Evolutionary conservation across 345 rosid genomes (phyloP), one percentile per base, ranked within the genome.

Genomic region (Gossypium herbaceum): DNA sequence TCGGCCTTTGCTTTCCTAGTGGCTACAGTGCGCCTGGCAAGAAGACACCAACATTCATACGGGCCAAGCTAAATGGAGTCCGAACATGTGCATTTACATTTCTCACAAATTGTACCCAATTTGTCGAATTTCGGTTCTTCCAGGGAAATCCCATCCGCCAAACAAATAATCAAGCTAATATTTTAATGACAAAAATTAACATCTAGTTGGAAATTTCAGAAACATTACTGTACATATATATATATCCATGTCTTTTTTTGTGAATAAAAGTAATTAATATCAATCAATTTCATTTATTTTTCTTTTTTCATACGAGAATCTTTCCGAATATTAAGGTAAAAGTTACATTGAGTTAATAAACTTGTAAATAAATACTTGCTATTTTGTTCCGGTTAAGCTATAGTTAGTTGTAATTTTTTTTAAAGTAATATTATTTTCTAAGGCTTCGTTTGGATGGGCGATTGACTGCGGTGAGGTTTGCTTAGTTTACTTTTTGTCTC

Each of bases 1-100:
- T 73, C 82, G 1, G 57, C 55, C 27, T 25, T 68, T 48, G 72
- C 72, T 50, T 68, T 68, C 58, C 12, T 68, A 25, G 58, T 25
- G 2, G 11, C 15, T 25, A 9, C 43, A 2, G 16, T 68, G 43
- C 72, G 72, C 12, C 11, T 50, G 22, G 58, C 12, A 16, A 48
- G 56, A 47, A 68, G 71, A 55, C 71, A 68, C 71, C n/a, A 48
- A 12, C 56, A 24, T 68, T 68, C 54, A 24, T 68, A 22, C 19
- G n/a, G 56, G 56, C 56, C 55, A 68, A 68, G 56, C 5, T 68
- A 47, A 24, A 24, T 24, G 56, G 41, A 22, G 24, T 47, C 29
- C 41, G 41, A 24, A 16, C 58, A 51, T 15, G 43, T 20, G 8
- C 56, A 25, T 16, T 3, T 25, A 15, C 19, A 24, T 12, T 48